Base-by-base conservation (phyloP, 306 rosid species). In the Acacia confusa region DNA sequence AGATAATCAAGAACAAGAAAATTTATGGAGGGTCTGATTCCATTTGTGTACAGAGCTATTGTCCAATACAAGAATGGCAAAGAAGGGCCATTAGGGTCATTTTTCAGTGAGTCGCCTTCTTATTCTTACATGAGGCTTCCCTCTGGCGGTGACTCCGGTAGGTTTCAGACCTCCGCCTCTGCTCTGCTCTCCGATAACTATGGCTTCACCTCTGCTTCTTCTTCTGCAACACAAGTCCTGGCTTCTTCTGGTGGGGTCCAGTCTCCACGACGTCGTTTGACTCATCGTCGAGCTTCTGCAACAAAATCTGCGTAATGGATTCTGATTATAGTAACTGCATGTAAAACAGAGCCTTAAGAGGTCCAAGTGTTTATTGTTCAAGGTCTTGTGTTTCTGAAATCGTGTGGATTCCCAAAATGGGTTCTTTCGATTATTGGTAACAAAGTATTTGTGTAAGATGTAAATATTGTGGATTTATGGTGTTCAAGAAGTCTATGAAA, bases 21-120 rank as follows among this genome's bases (percentile, higher is more conserved):
- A 94, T 94, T 2, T 13, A 47, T 47, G 98, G 98, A 94, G 87
- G 98, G 98, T 79, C 87, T 94, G 19, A 92, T 94, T 82, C 98
- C 98, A 44, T 88, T 90, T 52, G 97, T 94, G 32, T 94, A 94
- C 88, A 91, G 48, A 79, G 92, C 96, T 1, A 86, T 94, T 25
- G 85, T 90, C 63, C 97, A 94, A 38, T 86, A 91, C 92, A 94
- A 84, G 91, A 82, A 78, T 80, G 91, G 74, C 0, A 88, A 85
- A 20, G 89, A 86, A 82, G 90, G 81, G 11, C 66, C 85, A 8
- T 61, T 89, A 3, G 90, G 87, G 57, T 88, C 97, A 20, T 91
- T 90, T 91, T 53, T 94, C 80, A 48, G 55, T 17, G 98, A 92
- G 9, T 92, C 97, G 0, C 97, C 98, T 75, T 87, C 92, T 0